Percentiles rank a stretch among this genome's conserved stretches.
These are phyloP conservation scores for Selenicereus undatus DNA, from an alignment of 148 eudicot genomes.

Conservation along the genomic window DNA sequence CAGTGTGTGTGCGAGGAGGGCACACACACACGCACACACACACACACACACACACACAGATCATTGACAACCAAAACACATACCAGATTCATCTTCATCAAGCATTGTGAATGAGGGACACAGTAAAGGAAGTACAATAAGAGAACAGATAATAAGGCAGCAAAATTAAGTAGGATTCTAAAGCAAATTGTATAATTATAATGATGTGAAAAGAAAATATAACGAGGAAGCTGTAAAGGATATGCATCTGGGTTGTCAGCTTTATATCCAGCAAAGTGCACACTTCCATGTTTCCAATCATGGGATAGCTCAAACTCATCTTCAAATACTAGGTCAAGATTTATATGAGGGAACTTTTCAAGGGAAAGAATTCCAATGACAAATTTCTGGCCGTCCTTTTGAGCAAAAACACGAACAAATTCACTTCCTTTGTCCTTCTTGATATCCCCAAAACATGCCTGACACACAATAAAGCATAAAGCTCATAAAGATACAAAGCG, in stretches of 20 bases:
- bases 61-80: constrained; percentile 5
- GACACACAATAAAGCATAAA: constrained; percentile 13
- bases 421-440: constrained; percentile 51
- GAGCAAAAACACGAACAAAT: constrained; percentile 45
- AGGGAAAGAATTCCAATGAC: constrained; percentile 59
- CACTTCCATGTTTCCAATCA: constrained; percentile 72
- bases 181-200: background rate
- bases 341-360: constrained; percentile 55
- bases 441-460: constrained; percentile 71
- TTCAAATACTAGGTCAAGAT: constrained; percentile 63
- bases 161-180: background rate
- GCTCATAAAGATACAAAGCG: background rate
- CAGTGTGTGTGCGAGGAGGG: background rate
- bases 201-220: background rate
- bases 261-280: constrained; percentile 61
- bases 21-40: no score
- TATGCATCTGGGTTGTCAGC: constrained; percentile 41
- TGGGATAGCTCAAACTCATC: constrained; percentile 64
- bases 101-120: constrained; percentile 16
- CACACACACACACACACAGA: no score
- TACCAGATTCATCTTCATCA: constrained; percentile 37
- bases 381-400: constrained; percentile 45
- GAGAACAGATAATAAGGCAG: background rate
- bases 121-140: constrained; percentile 26
- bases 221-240: constrained; percentile 31